Base-by-base conservation (phyloP, 2,329 filamentous ascomycete species). In the Penicillium thymicola region DNA sequence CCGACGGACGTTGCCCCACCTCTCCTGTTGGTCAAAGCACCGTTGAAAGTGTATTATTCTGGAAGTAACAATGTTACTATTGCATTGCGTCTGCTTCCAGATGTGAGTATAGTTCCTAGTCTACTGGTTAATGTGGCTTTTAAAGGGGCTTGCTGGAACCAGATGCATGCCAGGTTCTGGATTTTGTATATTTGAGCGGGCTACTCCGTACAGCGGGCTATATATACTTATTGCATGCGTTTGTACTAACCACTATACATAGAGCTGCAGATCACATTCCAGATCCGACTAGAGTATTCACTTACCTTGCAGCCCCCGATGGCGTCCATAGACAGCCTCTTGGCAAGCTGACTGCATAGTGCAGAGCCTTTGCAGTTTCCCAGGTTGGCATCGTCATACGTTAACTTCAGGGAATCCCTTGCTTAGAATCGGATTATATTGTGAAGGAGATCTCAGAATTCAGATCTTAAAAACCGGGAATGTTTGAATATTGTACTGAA, bases 1-100 rank as follows among this genome's bases (percentile, higher is more conserved):
- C 48, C 21, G 23, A 43, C 43, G 36, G 48, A 32, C 27, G 34
- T 46, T 27, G 62, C 59, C 59, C 63, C 59, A 63, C 63, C 58
- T 56, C 61, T 65, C 63, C 63, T 65, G 58, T 52, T 63, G 61
- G 61, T 62, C 53, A 52, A 53, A 61, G 59, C 61, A 63, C 59
- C 10, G 21, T 51, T 55, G 55, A 58, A 55, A 53, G 34, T 55
- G 50, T 51, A 51, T 55, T 51, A 51, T 55, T 42, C 32, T 50
- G 46, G 48, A 46, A 51, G 36, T 18, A 38, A 16, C 11, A n/a
- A 54, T 57, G 44, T 51, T 41, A 55, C 47, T 53, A 51, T 48
- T 48, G 44, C 41, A 52, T 49, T 48, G 36, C 41, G 30, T 43
- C 27, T 50, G 9, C 8, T 50, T 18, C 14, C 11, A 16, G 14